Evolutionary conservation across 2,329 filamentous ascomycete species (phyloP).

Genomic region (Colletotrichum abscissum): DNA sequence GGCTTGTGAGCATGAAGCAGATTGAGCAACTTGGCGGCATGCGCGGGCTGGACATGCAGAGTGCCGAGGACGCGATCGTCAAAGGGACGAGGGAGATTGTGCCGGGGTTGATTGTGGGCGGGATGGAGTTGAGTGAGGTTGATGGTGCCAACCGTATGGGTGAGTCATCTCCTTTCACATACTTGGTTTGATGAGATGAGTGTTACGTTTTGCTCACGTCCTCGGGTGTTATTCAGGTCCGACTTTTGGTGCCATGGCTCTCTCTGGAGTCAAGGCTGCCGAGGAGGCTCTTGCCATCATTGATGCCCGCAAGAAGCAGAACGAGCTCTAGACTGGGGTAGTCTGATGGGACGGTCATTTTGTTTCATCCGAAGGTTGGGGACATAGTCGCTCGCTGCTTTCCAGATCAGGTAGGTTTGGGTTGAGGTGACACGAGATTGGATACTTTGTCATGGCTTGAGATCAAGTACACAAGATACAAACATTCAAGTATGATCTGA

Average conservation of each 20-base stretch:
- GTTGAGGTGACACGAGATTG: neutral
- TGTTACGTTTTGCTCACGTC: neutral
- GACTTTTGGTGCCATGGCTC: slow-evolving; percentile 84
- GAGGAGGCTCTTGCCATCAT: slow-evolving; percentile 86
- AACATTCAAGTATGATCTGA: neutral
- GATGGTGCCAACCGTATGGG: slow-evolving; percentile 95
- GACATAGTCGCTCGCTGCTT: neutral
- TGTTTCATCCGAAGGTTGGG: neutral
- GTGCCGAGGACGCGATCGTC: slow-evolving; percentile 92
- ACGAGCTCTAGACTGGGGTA: slow-evolving; percentile 61
- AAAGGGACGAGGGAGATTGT: slow-evolving; percentile 90
- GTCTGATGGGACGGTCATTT: neutral
- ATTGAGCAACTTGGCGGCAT: slow-evolving; percentile 89
- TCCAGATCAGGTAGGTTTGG: neutral
- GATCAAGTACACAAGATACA: no score
- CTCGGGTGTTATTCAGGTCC: neutral
- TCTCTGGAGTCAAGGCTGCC: slow-evolving; percentile 89
- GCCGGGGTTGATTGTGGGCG: slow-evolving; percentile 90
- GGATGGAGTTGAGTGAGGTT: slow-evolving; percentile 92
- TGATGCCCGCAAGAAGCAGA: slow-evolving; percentile 81
- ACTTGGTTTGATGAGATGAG: neutral
- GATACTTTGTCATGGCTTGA: neutral
- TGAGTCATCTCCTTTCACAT: slow-evolving; percentile 25
- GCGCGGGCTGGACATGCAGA: slow-evolving; percentile 93
- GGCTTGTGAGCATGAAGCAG: slow-evolving; percentile 87